These are phyloP conservation scores for Botrytis deweyae DNA, from an alignment of 2,329 filamentous ascomycete genomes.

Conservation along the genomic window DNA sequence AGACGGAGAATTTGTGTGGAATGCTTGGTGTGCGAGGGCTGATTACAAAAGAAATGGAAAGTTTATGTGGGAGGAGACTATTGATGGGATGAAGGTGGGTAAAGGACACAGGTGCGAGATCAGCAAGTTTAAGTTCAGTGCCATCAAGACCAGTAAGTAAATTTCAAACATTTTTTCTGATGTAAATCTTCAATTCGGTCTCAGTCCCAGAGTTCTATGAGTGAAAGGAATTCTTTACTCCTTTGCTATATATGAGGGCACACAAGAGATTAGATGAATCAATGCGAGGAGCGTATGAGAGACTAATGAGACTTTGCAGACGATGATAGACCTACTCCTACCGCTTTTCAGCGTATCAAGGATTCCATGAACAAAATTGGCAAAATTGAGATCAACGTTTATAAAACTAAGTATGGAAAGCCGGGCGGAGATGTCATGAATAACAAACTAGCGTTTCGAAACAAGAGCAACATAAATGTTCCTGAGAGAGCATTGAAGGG, in stretches of 20 bases:
- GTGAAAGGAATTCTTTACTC: no score
- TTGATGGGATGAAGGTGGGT: constrained; percentile 22
- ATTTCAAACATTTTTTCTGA: no score
- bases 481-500: constrained; percentile 29
- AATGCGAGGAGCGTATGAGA: not conserved
- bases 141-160: constrained; percentile 8
- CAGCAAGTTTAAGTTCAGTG: constrained; percentile 23
- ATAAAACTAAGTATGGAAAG: constrained; percentile 22
- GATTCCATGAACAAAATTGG: constrained; percentile 22
- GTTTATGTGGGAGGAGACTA: constrained; percentile 17
- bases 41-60: constrained; percentile 17
- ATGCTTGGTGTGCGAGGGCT: constrained; percentile 16
- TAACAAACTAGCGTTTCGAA: constrained; percentile 6
- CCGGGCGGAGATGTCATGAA: constrained; percentile 7
- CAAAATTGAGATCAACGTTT: constrained; percentile 25
- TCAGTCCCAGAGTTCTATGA: no score
- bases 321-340: not conserved
- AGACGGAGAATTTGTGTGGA: constrained; percentile 22
- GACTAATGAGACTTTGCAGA: not conserved
- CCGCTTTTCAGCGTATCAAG: not conserved
- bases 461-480: not conserved
- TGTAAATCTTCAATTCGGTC: no score
- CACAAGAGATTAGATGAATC: no score
- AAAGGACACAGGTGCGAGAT: constrained; percentile 16
- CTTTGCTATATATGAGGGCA: no score